Evolutionary conservation across 495 filamentous ascomycete genomes (phyloP).

Genomic region (Penicillium steckii): DNA sequence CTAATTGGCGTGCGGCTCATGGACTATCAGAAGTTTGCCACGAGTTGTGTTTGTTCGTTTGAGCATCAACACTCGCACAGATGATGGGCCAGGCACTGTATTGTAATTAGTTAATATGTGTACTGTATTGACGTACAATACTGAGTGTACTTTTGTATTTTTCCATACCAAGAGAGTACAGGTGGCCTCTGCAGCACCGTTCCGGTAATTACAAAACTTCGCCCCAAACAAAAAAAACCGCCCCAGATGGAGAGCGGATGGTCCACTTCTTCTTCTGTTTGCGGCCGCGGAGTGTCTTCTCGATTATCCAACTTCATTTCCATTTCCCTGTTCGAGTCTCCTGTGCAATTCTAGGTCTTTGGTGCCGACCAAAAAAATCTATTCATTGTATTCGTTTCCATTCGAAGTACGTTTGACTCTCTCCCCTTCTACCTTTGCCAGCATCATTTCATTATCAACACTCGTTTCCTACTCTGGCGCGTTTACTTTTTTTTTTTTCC

Average conservation of each 20-base stretch:
- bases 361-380: slow-evolving; percentile 6
- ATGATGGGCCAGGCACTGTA: no score
- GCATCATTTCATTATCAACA: slow-evolving; percentile 32
- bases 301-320: slow-evolving; percentile 7
- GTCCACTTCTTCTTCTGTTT: slow-evolving; percentile 20
- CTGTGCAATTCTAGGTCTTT: not conserved
- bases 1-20: slow-evolving; percentile 9
- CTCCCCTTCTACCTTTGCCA: slow-evolving; percentile 21
- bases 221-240: not conserved
- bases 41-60: slow-evolving; percentile 9
- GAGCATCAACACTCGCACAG: no score
- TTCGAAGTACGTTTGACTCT: slow-evolving; percentile 20
- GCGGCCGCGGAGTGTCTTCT: slow-evolving; percentile 6
- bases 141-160: not conserved
- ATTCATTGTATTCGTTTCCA: slow-evolving; percentile 6
- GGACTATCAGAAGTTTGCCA: slow-evolving; percentile 19
- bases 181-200: slow-evolving; percentile 18
- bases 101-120: not conserved
- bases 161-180: slow-evolving; percentile 5
- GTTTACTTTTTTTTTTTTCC: not conserved
- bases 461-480: slow-evolving; percentile 28
- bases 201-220: no score
- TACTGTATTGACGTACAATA: not conserved
- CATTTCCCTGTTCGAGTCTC: slow-evolving; percentile 6
- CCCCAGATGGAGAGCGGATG: no score